Conservation (phyloP, 352 stramenopile species). For the Phytopythium montanum region DNA sequence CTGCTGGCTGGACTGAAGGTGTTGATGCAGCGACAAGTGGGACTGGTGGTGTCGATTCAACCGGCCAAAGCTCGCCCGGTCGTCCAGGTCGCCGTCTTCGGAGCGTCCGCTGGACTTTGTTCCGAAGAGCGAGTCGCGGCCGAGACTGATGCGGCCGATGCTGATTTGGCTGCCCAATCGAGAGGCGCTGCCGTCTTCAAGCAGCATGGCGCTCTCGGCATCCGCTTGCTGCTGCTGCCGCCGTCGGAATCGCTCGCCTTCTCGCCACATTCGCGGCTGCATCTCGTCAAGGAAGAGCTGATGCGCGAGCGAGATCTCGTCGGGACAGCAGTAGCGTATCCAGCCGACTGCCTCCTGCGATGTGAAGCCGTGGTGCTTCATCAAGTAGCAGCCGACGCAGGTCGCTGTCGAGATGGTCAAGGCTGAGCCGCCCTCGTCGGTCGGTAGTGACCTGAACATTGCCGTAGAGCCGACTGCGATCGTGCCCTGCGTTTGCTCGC, state of each 20-base stretch:
- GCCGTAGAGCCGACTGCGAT: conserved; percentile 37
- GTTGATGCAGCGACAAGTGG: conserved; percentile 2
- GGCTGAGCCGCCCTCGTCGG: conserved; percentile 19
- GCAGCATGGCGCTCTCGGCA: conserved; percentile 2
- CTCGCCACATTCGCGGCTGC: conserved; percentile 70
- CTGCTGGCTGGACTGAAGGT: conserved; percentile 4
- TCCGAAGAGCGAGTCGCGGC: conserved; percentile 47
- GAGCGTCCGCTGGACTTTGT: conserved; percentile 28
- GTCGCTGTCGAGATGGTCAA: conserved; percentile 77
- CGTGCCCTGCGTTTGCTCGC: conserved; percentile 67
- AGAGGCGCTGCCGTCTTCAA: neutral
- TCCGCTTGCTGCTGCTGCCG: conserved; percentile 10
- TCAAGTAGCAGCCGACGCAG: conserved; percentile 96
- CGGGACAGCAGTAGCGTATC: conserved; percentile 93
- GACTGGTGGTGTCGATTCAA: neutral
- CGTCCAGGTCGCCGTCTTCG: neutral
- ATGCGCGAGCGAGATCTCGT: conserved; percentile 78
- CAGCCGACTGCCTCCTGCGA: conserved; percentile 94
- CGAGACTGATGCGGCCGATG: conserved; percentile 62
- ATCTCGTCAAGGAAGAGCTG: conserved; percentile 90
- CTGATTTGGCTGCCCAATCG: conserved; percentile 27
- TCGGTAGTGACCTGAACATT: neutral
- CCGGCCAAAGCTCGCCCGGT: neutral
- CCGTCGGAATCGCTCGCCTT: conserved; percentile 36
- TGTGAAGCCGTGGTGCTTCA: conserved; percentile 97